Evolutionary conservation across 371 early-diverging fungal species (phyloP).

Genomic region (Zopfochytrium polystomum): DNA sequence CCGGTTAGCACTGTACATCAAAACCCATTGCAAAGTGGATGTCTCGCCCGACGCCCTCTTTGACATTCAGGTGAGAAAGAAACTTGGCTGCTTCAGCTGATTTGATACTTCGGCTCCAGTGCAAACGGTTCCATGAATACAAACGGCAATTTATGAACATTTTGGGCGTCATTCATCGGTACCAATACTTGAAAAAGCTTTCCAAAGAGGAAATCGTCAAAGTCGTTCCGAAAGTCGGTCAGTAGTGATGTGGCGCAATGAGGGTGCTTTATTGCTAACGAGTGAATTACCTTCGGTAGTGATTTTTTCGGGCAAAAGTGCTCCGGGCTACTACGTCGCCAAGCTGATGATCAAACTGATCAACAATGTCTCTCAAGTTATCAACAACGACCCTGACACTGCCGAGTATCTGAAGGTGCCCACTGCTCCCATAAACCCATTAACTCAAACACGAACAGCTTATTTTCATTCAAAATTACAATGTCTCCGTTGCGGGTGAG

Average conservation of each 20-base stretch:
- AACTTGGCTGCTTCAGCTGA: not conserved
- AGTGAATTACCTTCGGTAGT: constrained; percentile 34
- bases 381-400: constrained; percentile 76
- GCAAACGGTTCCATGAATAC: constrained; percentile 94
- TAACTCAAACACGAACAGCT: constrained; percentile 58
- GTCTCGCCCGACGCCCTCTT: constrained; percentile 81
- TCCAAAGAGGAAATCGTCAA: constrained; percentile 55
- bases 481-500: constrained; percentile 82
- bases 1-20: constrained; percentile 79
- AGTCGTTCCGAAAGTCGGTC: constrained; percentile 68
- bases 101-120: constrained; percentile 33
- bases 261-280: constrained; percentile 74
- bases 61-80: constrained; percentile 77
- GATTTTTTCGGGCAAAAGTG: constrained; percentile 54
- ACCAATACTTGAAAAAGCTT: constrained; percentile 73
- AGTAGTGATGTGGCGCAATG: constrained; percentile 28
- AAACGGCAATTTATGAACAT: constrained; percentile 97
- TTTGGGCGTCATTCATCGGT: constrained; percentile 81
- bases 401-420: constrained; percentile 67
- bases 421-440: no score
- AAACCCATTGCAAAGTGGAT: constrained; percentile 57
- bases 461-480: constrained; percentile 91
- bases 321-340: constrained; percentile 93
- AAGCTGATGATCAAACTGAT: constrained; percentile 94
- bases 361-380: constrained; percentile 77